Conservation (phyloP, 129 eudicot genomes). For the Heracleum sosnowskyi region DNA sequence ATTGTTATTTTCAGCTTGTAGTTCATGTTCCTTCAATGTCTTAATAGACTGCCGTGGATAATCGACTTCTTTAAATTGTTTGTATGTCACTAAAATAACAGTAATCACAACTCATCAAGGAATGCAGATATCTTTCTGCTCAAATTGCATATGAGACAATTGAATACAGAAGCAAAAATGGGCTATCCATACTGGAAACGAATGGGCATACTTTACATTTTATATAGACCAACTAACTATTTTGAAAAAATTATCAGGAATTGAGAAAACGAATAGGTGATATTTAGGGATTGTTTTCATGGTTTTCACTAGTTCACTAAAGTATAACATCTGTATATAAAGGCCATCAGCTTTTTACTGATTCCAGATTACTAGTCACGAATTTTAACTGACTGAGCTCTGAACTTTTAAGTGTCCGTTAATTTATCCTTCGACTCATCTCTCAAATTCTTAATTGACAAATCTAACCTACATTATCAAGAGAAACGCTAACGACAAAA, state of each 20-base stretch:
- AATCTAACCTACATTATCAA: neutral
- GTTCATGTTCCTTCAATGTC: too few relatives aligned
- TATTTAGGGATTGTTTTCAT: neutral
- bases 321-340: neutral
- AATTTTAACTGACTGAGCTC: neutral
- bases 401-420: neutral
- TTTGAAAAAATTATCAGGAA: too few relatives aligned
- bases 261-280: neutral
- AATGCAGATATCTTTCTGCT: too few relatives aligned
- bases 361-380: too few relatives aligned
- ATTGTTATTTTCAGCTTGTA: too few relatives aligned
- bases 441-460: neutral
- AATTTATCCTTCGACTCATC: too few relatives aligned
- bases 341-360: neutral
- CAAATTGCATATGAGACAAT: too few relatives aligned
- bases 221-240: neutral
- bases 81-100: neutral
- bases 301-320: neutral
- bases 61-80: neutral
- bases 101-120: neutral
- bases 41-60: too few relatives aligned
- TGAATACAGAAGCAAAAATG: too few relatives aligned
- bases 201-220: too few relatives aligned
- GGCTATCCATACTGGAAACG: too few relatives aligned
- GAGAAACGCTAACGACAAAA: neutral